Evolutionary conservation across 352 stramenopile species (phyloP).

Genomic region (Phytophthora podocarpi): DNA sequence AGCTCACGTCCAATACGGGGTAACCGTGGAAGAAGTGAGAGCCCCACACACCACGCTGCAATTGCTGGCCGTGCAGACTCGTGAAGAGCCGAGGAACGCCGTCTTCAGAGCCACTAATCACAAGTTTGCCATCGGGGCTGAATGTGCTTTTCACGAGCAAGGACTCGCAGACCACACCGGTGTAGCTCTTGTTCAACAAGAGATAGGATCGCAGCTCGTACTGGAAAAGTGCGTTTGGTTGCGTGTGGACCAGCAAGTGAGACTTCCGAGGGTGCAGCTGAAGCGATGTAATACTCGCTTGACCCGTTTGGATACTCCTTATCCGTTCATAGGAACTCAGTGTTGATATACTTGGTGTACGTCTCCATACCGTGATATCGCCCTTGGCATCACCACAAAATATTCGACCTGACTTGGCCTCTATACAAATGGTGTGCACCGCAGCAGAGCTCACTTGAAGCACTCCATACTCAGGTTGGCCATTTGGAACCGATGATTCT

Average conservation of each 20-base stretch:
- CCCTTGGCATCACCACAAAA: slow-evolving; percentile 67
- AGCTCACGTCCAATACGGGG: slow-evolving; percentile 63
- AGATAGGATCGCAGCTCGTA: slow-evolving; percentile 80
- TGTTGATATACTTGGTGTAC: background rate
- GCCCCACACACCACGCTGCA: slow-evolving; percentile 59
- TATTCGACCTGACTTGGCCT: slow-evolving; percentile 44
- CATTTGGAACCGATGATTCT: slow-evolving; percentile 30
- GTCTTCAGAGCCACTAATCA: slow-evolving; percentile 68
- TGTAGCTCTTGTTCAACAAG: slow-evolving; percentile 74
- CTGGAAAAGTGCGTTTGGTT: slow-evolving; percentile 65
- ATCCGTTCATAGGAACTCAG: slow-evolving; percentile 37
- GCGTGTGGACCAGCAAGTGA: slow-evolving; percentile 69
- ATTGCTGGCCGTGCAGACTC: slow-evolving; percentile 54
- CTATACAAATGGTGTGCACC: slow-evolving; percentile 58
- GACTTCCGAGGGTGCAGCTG: slow-evolving; percentile 66
- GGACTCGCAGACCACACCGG: slow-evolving; percentile 50
- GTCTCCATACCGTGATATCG: slow-evolving; percentile 54
- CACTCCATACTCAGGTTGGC: slow-evolving; percentile 14
- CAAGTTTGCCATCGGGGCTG: slow-evolving; percentile 69
- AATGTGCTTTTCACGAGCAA: slow-evolving; percentile 58
- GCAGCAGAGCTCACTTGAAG: slow-evolving; percentile 39
- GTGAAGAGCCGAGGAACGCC: slow-evolving; percentile 59
- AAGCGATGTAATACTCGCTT: slow-evolving; percentile 58
- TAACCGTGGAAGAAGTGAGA: slow-evolving; percentile 55
- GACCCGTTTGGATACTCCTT: slow-evolving; percentile 60